Evolutionary conservation across 805 yeast species (phyloP).

Genomic region (Priceomyces carsonii): DNA sequence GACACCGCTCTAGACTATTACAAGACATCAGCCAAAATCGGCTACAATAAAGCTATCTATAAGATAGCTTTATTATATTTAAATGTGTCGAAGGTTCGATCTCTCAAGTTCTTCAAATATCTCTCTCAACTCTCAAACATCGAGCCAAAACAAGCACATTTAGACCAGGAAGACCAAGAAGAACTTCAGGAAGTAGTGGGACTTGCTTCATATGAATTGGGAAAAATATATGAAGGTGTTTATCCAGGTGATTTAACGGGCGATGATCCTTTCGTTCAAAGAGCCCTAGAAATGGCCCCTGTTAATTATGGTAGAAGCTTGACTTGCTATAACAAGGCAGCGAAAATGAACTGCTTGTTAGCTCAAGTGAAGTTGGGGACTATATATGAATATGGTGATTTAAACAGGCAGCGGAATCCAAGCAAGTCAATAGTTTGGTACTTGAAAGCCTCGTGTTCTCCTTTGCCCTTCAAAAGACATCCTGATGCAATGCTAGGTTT

Average conservation of each 20-base stretch:
- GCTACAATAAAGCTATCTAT: conserved; percentile 47
- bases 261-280: conserved; percentile 36
- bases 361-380: conserved; percentile 44
- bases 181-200: conserved; percentile 45
- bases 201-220: conserved; percentile 41
- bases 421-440: conserved; percentile 47
- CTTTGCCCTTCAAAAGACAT: conserved; percentile 38
- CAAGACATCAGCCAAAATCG: conserved; percentile 39
- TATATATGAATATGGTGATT: conserved; percentile 45
- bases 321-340: conserved; percentile 42
- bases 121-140: conserved; percentile 37
- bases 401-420: conserved; percentile 39
- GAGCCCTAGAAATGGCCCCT: conserved; percentile 37
- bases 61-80: conserved; percentile 39
- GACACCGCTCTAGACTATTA: conserved; percentile 34
- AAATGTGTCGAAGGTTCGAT: conserved; percentile 33
- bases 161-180: conserved; percentile 38
- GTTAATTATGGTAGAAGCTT: conserved; percentile 45
- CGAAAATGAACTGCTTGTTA: conserved; percentile 37
- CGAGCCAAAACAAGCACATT: conserved; percentile 34
- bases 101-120: conserved; percentile 35
- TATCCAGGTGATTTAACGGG: conserved; percentile 43
- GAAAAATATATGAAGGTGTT: conserved; percentile 44
- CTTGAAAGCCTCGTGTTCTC: conserved; percentile 41
- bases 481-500: conserved; percentile 49